phyloP scores from a whole-genome alignment of 1,284 basidiomycete genomes.

The Amylostereum areolatum region DNA sequence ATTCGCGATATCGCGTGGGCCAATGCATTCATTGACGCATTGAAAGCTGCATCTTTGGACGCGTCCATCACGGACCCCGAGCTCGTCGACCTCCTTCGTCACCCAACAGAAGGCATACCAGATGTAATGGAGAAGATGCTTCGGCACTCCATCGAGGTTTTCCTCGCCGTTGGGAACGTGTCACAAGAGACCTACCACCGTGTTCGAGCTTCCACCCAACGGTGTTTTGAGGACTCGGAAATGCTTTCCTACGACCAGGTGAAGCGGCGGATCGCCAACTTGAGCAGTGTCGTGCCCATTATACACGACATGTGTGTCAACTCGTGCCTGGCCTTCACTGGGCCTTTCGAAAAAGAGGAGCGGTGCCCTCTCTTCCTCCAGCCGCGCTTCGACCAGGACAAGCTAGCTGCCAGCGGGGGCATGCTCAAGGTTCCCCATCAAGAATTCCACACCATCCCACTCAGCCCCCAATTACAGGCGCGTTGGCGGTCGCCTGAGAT shows the following conservation, averaged over 20 bases:
- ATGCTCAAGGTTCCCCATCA: not conserved
- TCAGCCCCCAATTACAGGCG: not conserved
- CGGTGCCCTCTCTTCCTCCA: conserved; percentile 18
- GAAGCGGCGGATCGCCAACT: conserved; percentile 13
- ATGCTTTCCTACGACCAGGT: conserved; percentile 20
- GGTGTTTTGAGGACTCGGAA: conserved; percentile 11
- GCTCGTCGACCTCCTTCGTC: too few species aligned
- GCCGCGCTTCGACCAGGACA: conserved; percentile 15
- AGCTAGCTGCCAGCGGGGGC: too few species aligned
- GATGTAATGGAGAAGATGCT: too few species aligned
- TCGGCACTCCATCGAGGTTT: conserved; percentile 21
- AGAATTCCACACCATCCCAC: not conserved
- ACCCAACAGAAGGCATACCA: too few species aligned
- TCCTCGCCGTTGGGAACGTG: conserved; percentile 15
- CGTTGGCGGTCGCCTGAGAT: not conserved
- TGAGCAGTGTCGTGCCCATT: conserved; percentile 20
- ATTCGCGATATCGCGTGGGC: too few species aligned
- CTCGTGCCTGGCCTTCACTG: conserved; percentile 22
- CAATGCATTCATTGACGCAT: too few species aligned
- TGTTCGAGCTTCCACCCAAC: conserved; percentile 9
- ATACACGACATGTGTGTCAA: conserved; percentile 25
- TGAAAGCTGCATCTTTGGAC: too few species aligned
- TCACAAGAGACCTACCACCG: conserved; percentile 19
- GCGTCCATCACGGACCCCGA: too few species aligned
- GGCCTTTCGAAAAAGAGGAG: conserved; percentile 15